Evolutionary conservation across 2,329 filamentous ascomycete genomes (phyloP).

Genomic region (Sphaerostilbella broomeana): DNA sequence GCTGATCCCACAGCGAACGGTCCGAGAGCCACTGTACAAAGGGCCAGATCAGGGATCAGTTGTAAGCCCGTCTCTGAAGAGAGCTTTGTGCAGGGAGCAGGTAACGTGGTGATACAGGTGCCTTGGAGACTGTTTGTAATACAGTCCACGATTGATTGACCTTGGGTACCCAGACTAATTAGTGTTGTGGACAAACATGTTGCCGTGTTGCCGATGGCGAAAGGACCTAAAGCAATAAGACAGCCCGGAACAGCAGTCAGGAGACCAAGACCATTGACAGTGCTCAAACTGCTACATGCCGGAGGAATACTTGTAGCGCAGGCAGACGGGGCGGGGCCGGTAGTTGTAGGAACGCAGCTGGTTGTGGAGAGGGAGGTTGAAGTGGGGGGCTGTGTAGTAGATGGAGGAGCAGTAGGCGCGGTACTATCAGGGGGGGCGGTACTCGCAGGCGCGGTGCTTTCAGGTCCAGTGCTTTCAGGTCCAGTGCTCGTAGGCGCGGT

Average conservation of each 20-base stretch:
- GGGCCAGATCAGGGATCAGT: not conserved
- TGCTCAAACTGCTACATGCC: conserved; percentile 4
- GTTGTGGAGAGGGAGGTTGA: not conserved
- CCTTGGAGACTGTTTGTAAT: not conserved
- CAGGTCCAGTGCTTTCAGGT: no score
- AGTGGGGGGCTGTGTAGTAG: not conserved
- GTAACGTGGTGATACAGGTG: conserved; percentile 12
- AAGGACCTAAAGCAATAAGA: conserved; percentile 4
- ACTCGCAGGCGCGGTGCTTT: no score
- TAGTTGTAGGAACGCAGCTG: not conserved
- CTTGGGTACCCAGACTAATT: not conserved
- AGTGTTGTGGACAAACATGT: conserved; percentile 5
- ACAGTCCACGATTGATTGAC: conserved; percentile 8
- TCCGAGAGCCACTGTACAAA: conserved; percentile 11
- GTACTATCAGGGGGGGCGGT: not conserved
- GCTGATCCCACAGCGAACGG: conserved; percentile 5
- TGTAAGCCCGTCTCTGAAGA: not conserved
- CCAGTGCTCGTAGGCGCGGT: no score
- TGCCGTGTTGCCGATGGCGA: not conserved
- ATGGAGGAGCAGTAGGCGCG: not conserved
- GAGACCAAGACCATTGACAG: conserved; percentile 6
- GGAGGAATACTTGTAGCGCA: conserved; percentile 8
- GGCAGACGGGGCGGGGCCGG: not conserved
- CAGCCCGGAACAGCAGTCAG: conserved; percentile 4
- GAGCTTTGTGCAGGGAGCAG: conserved; percentile 9